Evolutionary conservation across 1,139 yeast genomes (phyloP), one percentile per base, ranked within the genome.

Genomic region (Scheffersomyces illinoinensis): DNA sequence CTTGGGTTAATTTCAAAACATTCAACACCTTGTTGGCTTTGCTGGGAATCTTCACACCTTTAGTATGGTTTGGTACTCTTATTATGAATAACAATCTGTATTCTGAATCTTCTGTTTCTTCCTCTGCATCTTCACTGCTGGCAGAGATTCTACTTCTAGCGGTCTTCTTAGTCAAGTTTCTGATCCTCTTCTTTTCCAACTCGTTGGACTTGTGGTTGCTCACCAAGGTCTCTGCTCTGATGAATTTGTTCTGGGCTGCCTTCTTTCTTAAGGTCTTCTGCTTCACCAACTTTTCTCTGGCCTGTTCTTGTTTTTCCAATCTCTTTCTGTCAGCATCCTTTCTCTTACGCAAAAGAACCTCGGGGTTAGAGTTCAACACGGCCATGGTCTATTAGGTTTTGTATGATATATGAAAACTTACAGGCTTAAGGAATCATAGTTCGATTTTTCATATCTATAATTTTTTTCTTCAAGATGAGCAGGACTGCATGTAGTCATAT

Each of bases 301-400:
- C 77, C 58, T 77, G 76, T 59, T 81, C 89, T 69, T 86, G 91
- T 69, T 85, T 87, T 68, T 85, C 88, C 60, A 89, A 69, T 71
- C 93, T 84, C 67, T 87, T 79, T 72, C 89, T 80, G 70, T 90
- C 93, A 62, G 88, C 89, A 70, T 89, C 85, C 77, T 89, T 90
- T 76, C 96, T 85, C 79, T 89, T 90, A 69, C 88, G 86, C 65
- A 90, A 81, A 67, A 90, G 85, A 59, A 90, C 81, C 71, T 90
- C 95, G 51, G 95, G 95, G 71, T 88, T 89, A 26, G 90, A 83
- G 71, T 88, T 87, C 59, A 88, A 76, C 56, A 84, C 75, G 59
- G 84, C 86, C 84, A 81, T 81, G 39, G 52, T 61, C 14, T 10
- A 33, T 4, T 33, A 3, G 43, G 43, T 10, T 33, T 33, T 33